Evolutionary conservation across 805 yeast species (phyloP).

Genomic region (Dipodascus geniculatus): DNA sequence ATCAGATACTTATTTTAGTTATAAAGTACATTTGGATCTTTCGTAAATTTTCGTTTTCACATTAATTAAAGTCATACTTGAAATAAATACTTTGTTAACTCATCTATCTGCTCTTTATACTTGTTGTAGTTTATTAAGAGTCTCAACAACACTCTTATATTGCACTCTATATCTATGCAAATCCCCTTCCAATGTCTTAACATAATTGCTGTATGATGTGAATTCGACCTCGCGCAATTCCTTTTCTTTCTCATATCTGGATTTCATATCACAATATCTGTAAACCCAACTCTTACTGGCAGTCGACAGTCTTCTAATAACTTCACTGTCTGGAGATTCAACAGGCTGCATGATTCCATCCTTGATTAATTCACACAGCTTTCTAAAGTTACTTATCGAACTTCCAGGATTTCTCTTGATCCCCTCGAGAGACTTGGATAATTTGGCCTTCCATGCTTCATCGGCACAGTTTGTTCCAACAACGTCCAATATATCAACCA

Average conservation of each 20-base stretch:
- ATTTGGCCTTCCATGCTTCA: neutral
- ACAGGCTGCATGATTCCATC: neutral
- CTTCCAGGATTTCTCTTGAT: neutral
- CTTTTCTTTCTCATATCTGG: neutral
- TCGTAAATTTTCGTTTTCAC: neutral
- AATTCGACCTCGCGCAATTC: neutral
- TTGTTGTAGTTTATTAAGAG: neutral
- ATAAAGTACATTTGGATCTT: no score
- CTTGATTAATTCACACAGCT: neutral
- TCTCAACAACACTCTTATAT: neutral
- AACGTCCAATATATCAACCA: neutral
- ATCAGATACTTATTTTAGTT: no score
- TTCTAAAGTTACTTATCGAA: neutral
- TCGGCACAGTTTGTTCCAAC: neutral
- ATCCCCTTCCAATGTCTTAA: neutral
- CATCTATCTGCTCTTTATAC: no score
- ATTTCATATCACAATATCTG: neutral
- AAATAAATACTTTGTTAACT: neutral
- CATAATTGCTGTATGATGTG: neutral
- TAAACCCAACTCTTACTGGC: neutral
- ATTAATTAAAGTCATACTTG: neutral
- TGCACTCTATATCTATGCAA: conserved; percentile 1
- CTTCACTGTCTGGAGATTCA: neutral
- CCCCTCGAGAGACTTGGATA: neutral
- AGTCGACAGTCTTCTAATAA: neutral